Evolutionary conservation across 2,329 filamentous ascomycete species (phyloP).

Genomic region (Fusarium equiseti): DNA sequence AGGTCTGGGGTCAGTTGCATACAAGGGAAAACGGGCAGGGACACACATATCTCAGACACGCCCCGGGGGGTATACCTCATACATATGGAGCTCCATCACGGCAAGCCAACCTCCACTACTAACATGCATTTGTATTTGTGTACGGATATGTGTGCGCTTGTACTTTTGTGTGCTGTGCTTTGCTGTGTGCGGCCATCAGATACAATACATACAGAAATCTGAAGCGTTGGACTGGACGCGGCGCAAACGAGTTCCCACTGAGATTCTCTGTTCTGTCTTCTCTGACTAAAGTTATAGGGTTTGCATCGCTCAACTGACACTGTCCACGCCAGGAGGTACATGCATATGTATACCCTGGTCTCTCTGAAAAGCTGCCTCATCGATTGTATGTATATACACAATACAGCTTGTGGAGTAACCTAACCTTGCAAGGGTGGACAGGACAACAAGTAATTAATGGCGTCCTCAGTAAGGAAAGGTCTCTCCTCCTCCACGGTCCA

Average conservation of each 20-base stretch:
- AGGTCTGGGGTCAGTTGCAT: conserved; percentile 34
- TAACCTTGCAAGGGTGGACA: conserved; percentile 28
- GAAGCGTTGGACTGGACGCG: conserved; percentile 20
- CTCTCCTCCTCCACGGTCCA: conserved; percentile 28
- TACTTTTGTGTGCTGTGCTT: conserved; percentile 36
- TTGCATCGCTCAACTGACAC: conserved; percentile 20
- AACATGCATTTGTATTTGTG: conserved; percentile 40
- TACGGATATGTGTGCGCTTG: conserved; percentile 43
- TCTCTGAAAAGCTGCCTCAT: conserved; percentile 17
- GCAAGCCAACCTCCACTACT: conserved; percentile 34
- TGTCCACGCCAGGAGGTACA: conserved; percentile 25
- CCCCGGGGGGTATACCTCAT: conserved; percentile 18
- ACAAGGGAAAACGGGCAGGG: conserved; percentile 35
- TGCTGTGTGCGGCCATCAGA: conserved; percentile 36
- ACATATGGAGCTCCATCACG: conserved; percentile 3
- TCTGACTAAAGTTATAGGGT: conserved; percentile 16
- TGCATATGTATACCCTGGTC: conserved; percentile 29
- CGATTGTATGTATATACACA: conserved; percentile 25
- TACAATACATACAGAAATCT: conserved; percentile 22
- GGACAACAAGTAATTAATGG: conserved; percentile 15
- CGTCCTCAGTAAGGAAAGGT: conserved; percentile 18
- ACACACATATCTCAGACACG: conserved; percentile 29
- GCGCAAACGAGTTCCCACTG: conserved; percentile 36
- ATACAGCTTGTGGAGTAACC: conserved; percentile 29
- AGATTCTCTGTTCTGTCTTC: conserved; percentile 23